These are phyloP conservation scores for Psilocybe cyanescens DNA, from an alignment of 768 basidiomycete genomes.

Conservation along the genomic window DNA sequence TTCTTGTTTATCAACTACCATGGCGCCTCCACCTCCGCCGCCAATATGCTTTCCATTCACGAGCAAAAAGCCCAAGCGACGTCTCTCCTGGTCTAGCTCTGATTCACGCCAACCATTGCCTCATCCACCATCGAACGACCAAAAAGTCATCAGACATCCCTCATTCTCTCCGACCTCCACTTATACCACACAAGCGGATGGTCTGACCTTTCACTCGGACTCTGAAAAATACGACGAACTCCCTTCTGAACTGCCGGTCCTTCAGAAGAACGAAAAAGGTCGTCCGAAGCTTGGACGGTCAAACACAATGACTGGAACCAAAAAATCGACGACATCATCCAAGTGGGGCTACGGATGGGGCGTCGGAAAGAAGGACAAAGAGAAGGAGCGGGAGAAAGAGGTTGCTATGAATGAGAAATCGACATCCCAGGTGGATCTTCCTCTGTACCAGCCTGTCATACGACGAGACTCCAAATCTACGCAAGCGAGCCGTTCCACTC, in stretches of 20 bases:
- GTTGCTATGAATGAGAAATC: constrained; percentile 29
- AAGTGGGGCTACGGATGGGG: constrained; percentile 80
- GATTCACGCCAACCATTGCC: constrained; percentile 15
- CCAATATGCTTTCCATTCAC: constrained; percentile 66
- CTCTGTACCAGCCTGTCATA: constrained; percentile 43
- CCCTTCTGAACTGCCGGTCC: constrained; percentile 34
- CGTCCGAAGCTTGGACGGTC: constrained; percentile 48
- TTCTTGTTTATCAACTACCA: constrained; percentile 36
- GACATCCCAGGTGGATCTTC: constrained; percentile 37
- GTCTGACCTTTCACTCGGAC: constrained; percentile 61
- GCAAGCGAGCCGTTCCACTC: constrained; percentile 39
- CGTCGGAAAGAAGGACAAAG: constrained; percentile 56
- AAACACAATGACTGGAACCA: constrained; percentile 62
- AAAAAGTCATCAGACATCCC: constrained; percentile 40
- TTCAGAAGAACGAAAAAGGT: constrained; percentile 39
- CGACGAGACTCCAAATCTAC: constrained; percentile 32
- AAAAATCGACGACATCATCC: constrained; percentile 47
- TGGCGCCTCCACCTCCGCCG: constrained; percentile 60
- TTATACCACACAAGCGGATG: constrained; percentile 45
- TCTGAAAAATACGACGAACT: constrained; percentile 63
- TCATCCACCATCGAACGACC: constrained; percentile 16
- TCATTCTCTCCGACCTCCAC: constrained; percentile 43
- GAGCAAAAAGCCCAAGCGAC: constrained; percentile 50
- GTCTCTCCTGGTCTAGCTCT: constrained; percentile 46
- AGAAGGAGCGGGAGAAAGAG: constrained; percentile 33